Percentiles rank a stretch among this genome's conserved stretches.
Evolutionary conservation across 371 early-diverging fungal species (phyloP).

Genomic region (Actinomortierella wolfii): DNA sequence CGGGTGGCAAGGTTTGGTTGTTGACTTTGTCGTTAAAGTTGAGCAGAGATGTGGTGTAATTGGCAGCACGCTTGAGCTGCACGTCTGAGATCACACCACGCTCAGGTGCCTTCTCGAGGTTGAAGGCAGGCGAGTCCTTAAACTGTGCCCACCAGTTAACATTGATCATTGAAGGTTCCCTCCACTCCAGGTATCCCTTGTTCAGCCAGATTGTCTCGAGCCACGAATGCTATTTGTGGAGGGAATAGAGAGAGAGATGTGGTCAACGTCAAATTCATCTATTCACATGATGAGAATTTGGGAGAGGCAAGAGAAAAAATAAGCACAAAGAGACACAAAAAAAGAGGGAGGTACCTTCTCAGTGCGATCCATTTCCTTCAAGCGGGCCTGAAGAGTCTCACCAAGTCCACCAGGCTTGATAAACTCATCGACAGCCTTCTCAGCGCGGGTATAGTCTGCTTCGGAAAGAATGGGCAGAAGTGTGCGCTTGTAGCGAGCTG

Average conservation of each 20-base stretch:
- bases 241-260: too few species aligned
- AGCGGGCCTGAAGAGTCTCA: conserved; percentile 72
- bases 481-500: conserved; percentile 71
- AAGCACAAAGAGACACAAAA: too few species aligned
- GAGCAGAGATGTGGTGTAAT: conserved; percentile 69
- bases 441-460: conserved; percentile 56
- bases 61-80: conserved; percentile 82
- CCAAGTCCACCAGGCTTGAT: conserved; percentile 67
- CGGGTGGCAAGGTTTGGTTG: conserved; percentile 68
- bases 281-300: too few species aligned
- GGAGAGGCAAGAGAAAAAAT: background rate
- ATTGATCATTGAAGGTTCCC: conserved; percentile 82
- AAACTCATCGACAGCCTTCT: conserved; percentile 67
- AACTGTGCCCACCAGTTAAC: conserved; percentile 89
- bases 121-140: conserved; percentile 62
- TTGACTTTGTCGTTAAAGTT: conserved; percentile 79
- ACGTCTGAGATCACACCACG: conserved; percentile 65
- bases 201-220: conserved; percentile 86
- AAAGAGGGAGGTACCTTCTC: conserved; percentile 52
- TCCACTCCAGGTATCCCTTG: conserved; percentile 90
- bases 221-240: conserved; percentile 67
- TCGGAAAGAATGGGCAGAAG: conserved; percentile 64
- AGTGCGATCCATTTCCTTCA: conserved; percentile 62
- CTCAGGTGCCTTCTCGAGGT: conserved; percentile 47
- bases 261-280: too few species aligned